A percentile compares a stretch with the other conserved stretches of the same genome.
Evolutionary conservation across 129 eudicot species (phyloP).

Genomic region (Saussurea involucrata): DNA sequence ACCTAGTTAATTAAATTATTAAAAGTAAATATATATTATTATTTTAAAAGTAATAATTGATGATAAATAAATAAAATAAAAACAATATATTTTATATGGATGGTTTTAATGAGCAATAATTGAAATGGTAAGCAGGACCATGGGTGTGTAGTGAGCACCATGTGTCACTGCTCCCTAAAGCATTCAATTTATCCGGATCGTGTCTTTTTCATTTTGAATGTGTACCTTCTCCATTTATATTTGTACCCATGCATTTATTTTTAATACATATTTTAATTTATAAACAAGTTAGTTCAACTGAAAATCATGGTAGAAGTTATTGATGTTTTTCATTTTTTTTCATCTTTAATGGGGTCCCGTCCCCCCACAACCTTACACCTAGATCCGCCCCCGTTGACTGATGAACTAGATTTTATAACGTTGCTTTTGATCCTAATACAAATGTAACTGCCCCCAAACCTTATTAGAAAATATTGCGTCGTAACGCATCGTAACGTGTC

Average conservation of each 20-base stretch:
- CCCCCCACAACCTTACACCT: no score
- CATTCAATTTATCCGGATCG: conserved; percentile 37
- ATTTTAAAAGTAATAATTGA: not conserved
- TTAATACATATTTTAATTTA: no score
- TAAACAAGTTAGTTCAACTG: no score
- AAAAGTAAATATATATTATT: not conserved
- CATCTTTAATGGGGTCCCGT: no score
- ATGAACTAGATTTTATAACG: no score
- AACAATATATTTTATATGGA: not conserved
- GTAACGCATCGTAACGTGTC: no score
- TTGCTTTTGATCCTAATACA: no score
- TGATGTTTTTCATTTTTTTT: no score
- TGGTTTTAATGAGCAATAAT: conserved; percentile 30
- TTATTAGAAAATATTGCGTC: no score
- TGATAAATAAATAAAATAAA: not conserved
- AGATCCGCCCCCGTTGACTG: no score
- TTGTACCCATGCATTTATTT: not conserved
- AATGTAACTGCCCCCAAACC: no score
- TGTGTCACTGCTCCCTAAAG: conserved; percentile 39
- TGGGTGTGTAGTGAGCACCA: conserved; percentile 32
- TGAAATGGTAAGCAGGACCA: conserved; percentile 28
- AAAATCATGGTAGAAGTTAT: no score
- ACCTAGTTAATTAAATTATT: not conserved
- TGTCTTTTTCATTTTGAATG: conserved; percentile 19
- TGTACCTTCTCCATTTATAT: not conserved